Conservation (phyloP, 495 filamentous ascomycete genomes). For the Lasiosphaeris hirsuta region DNA sequence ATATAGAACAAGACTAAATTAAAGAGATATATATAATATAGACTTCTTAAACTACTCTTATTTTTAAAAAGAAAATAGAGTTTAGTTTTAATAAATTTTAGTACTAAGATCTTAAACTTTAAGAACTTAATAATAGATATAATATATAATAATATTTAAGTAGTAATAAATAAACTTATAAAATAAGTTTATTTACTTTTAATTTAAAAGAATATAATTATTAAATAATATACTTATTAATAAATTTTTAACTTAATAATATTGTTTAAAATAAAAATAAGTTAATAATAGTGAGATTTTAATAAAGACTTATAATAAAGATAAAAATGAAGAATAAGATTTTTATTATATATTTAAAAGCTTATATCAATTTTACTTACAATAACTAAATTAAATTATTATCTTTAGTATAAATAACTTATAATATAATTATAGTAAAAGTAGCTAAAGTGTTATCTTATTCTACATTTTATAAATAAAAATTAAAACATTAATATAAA, state of each 20-base stretch:
- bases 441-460: not conserved
- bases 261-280: not conserved
- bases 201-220: not conserved
- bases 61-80: no score
- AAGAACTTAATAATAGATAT: no score
- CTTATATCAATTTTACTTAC: no score
- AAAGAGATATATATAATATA: no score
- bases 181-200: not conserved
- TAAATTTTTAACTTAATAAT: not conserved
- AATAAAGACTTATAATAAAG: not conserved
- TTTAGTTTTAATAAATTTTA: no score
- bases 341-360: not conserved
- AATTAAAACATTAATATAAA: not conserved
- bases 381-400: slow-evolving; percentile 8
- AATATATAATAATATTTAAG: not conserved
- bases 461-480: not conserved
- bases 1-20: no score
- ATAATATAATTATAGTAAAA: not conserved
- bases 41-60: no score
- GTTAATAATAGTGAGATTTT: not conserved
- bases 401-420: slow-evolving; percentile 2
- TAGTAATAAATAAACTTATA: not conserved
- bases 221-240: no score
- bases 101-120: no score
- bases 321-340: slow-evolving; percentile 5